Conservation (phyloP, 2,329 filamentous ascomycete genomes). For the Rhinocladiella similis region DNA sequence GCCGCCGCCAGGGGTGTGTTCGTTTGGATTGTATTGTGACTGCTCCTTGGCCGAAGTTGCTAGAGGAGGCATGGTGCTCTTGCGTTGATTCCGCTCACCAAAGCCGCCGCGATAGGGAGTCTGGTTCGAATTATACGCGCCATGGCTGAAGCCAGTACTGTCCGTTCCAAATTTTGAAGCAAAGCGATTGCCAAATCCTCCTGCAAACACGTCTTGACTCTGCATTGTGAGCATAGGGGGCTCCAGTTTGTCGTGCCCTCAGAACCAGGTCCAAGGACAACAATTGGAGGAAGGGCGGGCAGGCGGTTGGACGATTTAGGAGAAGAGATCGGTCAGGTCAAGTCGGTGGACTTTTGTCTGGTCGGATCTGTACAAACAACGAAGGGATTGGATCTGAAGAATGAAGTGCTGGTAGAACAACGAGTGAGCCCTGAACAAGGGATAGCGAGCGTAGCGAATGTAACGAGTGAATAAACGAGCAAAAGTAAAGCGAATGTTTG, state of each 20-base stretch:
- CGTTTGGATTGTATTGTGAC: conserved; percentile 59
- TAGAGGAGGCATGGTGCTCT: conserved; percentile 83
- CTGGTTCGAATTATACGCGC: conserved; percentile 83
- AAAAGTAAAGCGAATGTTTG: conserved; percentile 28
- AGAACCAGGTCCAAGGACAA: conserved; percentile 23
- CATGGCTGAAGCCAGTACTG: conserved; percentile 89
- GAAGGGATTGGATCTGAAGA: conserved; percentile 31
- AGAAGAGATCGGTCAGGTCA: no score
- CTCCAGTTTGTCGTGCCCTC: conserved; percentile 17
- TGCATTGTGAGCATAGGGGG: conserved; percentile 66
- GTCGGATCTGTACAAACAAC: conserved; percentile 14
- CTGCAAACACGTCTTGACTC: conserved; percentile 65
- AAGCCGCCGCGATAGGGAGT: conserved; percentile 73
- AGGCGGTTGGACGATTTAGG: neutral
- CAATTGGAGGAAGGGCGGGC: neutral
- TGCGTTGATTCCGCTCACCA: conserved; percentile 80
- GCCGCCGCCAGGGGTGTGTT: conserved; percentile 69
- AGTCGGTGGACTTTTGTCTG: neutral
- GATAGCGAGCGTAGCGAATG: conserved; percentile 24
- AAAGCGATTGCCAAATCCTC: conserved; percentile 25
- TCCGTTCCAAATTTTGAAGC: conserved; percentile 64
- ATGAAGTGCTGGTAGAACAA: conserved; percentile 28
- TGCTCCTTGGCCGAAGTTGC: conserved; percentile 73
- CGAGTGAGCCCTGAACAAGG: conserved; percentile 27
- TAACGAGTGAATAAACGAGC: conserved; percentile 25